Conservation (phyloP, 2,329 filamentous ascomycete genomes). For the Epichloe uncinata region DNA sequence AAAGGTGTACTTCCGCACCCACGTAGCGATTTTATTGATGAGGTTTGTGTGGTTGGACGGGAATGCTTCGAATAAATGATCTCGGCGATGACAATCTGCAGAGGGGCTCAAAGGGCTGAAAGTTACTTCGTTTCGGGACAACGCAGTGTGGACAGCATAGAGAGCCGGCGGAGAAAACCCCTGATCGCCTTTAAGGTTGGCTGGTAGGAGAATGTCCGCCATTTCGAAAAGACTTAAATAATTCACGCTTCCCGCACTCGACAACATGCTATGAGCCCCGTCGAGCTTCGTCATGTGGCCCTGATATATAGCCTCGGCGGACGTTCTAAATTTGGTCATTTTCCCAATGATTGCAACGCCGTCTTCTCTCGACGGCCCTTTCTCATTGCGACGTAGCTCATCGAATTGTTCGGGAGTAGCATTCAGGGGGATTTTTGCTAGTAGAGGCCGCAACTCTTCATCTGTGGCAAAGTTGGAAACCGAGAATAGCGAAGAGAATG, state of each 20-base stretch:
- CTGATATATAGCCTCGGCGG: conserved; percentile 33
- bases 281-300: conserved; percentile 34
- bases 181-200: conserved; percentile 19
- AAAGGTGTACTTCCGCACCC: conserved; percentile 21
- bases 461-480: conserved; percentile 31
- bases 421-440: conserved; percentile 17
- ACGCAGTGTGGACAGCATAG: conserved; percentile 56
- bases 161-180: conserved; percentile 34
- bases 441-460: conserved; percentile 27
- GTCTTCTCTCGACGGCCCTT: conserved; percentile 31
- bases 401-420: conserved; percentile 18
- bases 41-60: conserved; percentile 17
- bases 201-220: conserved; percentile 29
- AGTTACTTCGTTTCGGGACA: conserved; percentile 44
- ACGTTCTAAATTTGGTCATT: conserved; percentile 32
- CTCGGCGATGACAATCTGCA: conserved; percentile 32
- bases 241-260: conserved; percentile 21
- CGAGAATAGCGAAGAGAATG: conserved; percentile 34
- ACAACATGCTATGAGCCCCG: conserved; percentile 28
- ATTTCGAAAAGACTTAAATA: conserved; percentile 40
- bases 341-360: conserved; percentile 30
- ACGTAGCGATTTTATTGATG: conserved; percentile 18
- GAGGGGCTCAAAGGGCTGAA: conserved; percentile 41
- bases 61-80: conserved; percentile 47
- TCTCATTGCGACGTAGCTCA: conserved; percentile 17